A percentile compares a stretch with the other conserved stretches of the same genome.
Evolutionary conservation across 306 rosid species (phyloP).

Genomic region (Coriaria nepalensis): DNA sequence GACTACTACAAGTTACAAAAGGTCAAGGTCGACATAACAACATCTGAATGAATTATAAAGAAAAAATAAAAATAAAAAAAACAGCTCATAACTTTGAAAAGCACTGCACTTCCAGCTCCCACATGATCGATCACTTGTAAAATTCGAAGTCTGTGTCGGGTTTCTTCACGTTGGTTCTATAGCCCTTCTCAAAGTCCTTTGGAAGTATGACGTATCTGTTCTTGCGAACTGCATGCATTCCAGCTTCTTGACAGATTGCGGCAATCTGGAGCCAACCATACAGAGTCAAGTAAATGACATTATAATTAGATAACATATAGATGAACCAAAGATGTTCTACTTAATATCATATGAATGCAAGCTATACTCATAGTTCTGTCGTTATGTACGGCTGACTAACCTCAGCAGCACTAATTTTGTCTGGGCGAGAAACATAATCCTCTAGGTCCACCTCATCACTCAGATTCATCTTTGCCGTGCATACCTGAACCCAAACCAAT

Average conservation of each 20-base stretch:
- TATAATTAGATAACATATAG: too few relatives aligned
- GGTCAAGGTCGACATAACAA: too few relatives aligned
- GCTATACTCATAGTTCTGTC: too few relatives aligned
- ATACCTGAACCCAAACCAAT: constrained; percentile 40
- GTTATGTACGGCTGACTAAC: constrained; percentile 28
- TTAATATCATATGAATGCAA: too few relatives aligned
- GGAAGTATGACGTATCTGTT: constrained; percentile 92
- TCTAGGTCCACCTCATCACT: constrained; percentile 95
- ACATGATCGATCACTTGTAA: constrained; percentile 68
- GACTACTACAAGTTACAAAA: too few relatives aligned
- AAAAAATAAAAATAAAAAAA: too few relatives aligned
- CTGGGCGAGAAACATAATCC: constrained; percentile 98
- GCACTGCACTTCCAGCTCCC: not conserved
- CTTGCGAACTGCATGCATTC: constrained; percentile 98
- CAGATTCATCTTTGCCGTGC: constrained; percentile 97
- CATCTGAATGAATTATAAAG: too few relatives aligned
- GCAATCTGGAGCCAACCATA: constrained; percentile 44
- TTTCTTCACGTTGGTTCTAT: constrained; percentile 91
- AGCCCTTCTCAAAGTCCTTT: constrained; percentile 98
- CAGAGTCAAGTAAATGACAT: too few relatives aligned
- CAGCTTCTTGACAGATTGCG: constrained; percentile 98
- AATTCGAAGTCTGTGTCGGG: constrained; percentile 97
- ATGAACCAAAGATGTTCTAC: too few relatives aligned
- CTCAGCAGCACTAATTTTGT: constrained; percentile 99
- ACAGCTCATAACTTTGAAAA: too few relatives aligned